Evolutionary conservation across 176 grass and related monocot species (phyloP), one percentile per base, ranked within the genome.

Genomic region (Thalia dealbata): DNA sequence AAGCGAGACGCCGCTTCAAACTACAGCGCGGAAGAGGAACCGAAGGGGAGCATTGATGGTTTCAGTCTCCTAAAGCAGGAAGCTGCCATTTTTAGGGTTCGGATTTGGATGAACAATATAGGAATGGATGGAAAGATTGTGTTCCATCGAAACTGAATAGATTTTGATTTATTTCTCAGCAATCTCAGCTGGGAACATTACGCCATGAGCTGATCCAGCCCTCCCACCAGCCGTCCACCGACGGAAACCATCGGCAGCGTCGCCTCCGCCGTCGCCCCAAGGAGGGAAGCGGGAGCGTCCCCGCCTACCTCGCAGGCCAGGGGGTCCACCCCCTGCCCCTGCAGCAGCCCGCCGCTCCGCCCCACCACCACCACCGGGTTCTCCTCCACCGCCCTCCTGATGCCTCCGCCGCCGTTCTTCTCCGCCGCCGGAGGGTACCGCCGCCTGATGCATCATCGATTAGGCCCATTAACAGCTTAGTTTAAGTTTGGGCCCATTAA

Each of bases 181-280:
- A 4, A 38, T 38, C 32, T 38, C 32, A 38, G n/a, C n/a, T n/a
- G n/a, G n/a, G n/a, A n/a, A n/a, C n/a, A n/a, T n/a, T n/a, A n/a
- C 62, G 95, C 90, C 88, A 99, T 99, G 79, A 99, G 87, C 64
- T 88, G 69, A 76, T 99, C 95, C 19, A 99, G 80, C 0, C 90
- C 90, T 0, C 95, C 95, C 46, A 99, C 79, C 14, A 99, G 78
- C 75, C 80, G 78, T 0, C 90, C 95, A 15, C 95, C 95, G 2
- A 99, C 88, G 86, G 91, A 99, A 68, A 99, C 90, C 18, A 83
- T 85, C 1, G 95, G 74, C 59, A 64, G 66, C 79, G 0, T 76
- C 76, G 4, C 22, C 21, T 19, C 64, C 74, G 28, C 32, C 32
- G 1, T 52, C 60, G 12, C 62, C 7, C 70, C 71, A 1, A 83